Evolutionary conservation across 495 filamentous ascomycete species (phyloP).

Genomic region (Penicillium nucicola): DNA sequence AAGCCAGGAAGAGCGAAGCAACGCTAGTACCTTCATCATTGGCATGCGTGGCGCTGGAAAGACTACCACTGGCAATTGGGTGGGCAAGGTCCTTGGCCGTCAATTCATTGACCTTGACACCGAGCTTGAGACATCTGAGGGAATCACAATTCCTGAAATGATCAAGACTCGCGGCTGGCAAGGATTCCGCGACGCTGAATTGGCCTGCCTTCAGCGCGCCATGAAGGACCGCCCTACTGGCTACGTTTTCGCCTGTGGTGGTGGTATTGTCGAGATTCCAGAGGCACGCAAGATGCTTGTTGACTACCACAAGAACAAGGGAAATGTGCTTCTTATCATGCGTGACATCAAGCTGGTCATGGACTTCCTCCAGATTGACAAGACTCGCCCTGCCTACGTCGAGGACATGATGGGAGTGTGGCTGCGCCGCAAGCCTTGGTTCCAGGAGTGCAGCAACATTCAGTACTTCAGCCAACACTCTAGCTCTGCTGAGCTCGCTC

Average conservation of each 20-base stretch:
- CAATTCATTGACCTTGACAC: conserved; percentile 84
- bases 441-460: conserved; percentile 89
- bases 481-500: conserved; percentile 44
- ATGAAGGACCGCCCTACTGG: conserved; percentile 71
- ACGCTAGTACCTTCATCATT: conserved; percentile 81
- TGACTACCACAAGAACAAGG: conserved; percentile 73
- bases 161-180: conserved; percentile 81
- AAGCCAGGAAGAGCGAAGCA: conserved; percentile 31
- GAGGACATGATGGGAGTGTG: conserved; percentile 94
- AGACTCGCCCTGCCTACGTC: conserved; percentile 87
- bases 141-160: conserved; percentile 79
- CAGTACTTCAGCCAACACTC: conserved; percentile 82
- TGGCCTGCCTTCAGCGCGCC: conserved; percentile 66
- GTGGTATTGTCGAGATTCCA: conserved; percentile 85
- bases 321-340: conserved; percentile 85
- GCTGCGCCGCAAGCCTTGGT: conserved; percentile 87
- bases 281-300: conserved; percentile 74
- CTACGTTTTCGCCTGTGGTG: conserved; percentile 89
- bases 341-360: conserved; percentile 86
- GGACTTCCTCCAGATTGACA: conserved; percentile 84
- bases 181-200: conserved; percentile 79
- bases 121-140: conserved; percentile 70
- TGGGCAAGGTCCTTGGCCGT: conserved; percentile 67
- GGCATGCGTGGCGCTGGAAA: conserved; percentile 98
- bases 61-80: conserved; percentile 86